phyloP scores from a whole-genome alignment of 1,284 basidiomycete species.

The Leucoagaricus sp. region DNA sequence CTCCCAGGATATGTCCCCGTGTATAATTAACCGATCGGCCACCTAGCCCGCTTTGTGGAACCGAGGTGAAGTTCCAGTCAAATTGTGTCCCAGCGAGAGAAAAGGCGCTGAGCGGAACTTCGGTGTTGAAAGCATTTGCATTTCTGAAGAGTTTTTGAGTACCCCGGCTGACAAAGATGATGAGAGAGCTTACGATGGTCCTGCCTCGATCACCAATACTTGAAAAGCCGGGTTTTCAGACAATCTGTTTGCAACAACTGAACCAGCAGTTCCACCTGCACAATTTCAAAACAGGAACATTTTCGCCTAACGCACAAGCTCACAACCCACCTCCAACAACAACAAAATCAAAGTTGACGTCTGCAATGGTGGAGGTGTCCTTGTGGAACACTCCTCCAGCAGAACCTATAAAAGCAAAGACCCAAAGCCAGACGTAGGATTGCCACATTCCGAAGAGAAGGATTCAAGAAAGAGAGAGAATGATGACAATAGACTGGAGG shows the following conservation, averaged over 20 bases:
- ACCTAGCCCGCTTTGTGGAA: slow-evolving; percentile 25
- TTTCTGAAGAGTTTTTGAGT: slow-evolving; percentile 12
- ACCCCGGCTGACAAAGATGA: too few species aligned
- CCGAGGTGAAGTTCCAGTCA: slow-evolving; percentile 36
- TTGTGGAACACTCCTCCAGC: slow-evolving; percentile 8
- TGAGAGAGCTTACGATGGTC: slow-evolving; percentile 22
- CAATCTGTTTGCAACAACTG: slow-evolving; percentile 27
- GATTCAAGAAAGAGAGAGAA: neutral
- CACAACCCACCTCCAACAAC: slow-evolving; percentile 21
- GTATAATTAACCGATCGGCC: slow-evolving; percentile 26
- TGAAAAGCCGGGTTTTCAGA: slow-evolving; percentile 25
- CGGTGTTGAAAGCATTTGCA: slow-evolving; percentile 18
- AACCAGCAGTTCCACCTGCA: slow-evolving; percentile 26
- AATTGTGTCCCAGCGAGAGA: slow-evolving; percentile 14
- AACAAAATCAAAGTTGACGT: slow-evolving; percentile 20
- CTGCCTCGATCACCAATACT: slow-evolving; percentile 29
- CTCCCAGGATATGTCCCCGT: slow-evolving; percentile 32
- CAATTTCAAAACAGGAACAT: neutral
- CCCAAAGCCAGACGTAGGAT: neutral
- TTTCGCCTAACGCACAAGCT: neutral
- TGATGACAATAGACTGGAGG: neutral
- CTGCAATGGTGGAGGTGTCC: slow-evolving; percentile 5
- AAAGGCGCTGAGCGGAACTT: slow-evolving; percentile 18
- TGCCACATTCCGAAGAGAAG: neutral
- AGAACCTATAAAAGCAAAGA: neutral